Percentiles rank a stretch among this genome's conserved stretches.
phyloP scores from a whole-genome alignment of 108 stramenopile genomes.

The Mediolabrus comicus region DNA sequence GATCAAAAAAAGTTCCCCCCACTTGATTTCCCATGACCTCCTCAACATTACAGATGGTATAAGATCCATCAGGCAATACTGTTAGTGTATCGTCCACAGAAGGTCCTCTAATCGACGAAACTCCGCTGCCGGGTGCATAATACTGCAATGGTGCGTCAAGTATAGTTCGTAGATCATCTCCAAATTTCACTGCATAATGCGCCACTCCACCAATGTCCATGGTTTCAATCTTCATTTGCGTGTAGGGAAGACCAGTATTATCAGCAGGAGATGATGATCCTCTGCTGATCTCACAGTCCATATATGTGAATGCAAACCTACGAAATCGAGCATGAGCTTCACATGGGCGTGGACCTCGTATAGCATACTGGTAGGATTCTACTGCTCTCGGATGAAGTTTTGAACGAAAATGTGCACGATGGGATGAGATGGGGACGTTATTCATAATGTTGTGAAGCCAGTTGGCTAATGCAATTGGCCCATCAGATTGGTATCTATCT shows the following conservation, averaged over 20 bases:
- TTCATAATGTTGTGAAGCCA: constrained; percentile 24
- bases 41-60: constrained; percentile 26
- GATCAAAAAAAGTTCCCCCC: constrained; percentile 1
- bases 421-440: constrained; percentile 7
- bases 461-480: constrained; percentile 6
- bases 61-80: constrained; percentile 10
- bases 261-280: not conserved
- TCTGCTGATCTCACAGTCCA: constrained; percentile 23
- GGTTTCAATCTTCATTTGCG: constrained; percentile 14
- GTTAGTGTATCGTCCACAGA: not conserved
- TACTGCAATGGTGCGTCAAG: constrained; percentile 17
- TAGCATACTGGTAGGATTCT: constrained; percentile 25
- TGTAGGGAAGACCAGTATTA: constrained; percentile 13
- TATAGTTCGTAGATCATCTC: constrained; percentile 27
- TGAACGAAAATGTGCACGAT: constrained; percentile 38
- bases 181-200: constrained; percentile 31
- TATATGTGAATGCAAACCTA: constrained; percentile 35
- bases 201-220: constrained; percentile 1
- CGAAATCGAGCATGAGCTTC: constrained; percentile 25
- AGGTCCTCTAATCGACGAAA: not conserved
- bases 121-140: not conserved
- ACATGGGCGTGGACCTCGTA: constrained; percentile 32
- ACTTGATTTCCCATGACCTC: constrained; percentile 18
- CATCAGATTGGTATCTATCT: not conserved
- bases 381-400: constrained; percentile 23